Evolutionary conservation across 2,329 filamentous ascomycete species (phyloP), one percentile per base, ranked within the genome.

Genomic region (Neofusicoccum umdonicola): DNA sequence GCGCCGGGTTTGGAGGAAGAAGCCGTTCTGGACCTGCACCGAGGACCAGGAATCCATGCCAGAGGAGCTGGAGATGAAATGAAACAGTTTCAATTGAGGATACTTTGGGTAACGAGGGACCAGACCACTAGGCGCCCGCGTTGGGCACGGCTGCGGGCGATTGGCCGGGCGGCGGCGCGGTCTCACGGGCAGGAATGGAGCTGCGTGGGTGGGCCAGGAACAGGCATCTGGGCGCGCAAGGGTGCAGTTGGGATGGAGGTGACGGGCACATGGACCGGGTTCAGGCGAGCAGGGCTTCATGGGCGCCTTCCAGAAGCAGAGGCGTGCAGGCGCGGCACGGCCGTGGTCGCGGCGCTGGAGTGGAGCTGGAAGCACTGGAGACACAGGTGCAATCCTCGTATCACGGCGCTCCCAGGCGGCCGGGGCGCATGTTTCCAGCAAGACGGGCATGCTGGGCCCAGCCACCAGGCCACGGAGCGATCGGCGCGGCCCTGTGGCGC

Each of bases 71-170:
- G 39, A 58, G 51, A 52, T 39, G 45, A 13, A 61, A 65, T 65
- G 63, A 65, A 60, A 65, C 63, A 60, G 63, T 60, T 65, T 65
- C 63, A 65, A 65, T 65, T 65, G 63, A 65, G 52, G 62, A 64
- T 64, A 63, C 48, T 63, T 39, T 52, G 51, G 22, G 61, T 56
- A 63, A 63, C 61, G 61, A 35, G 48, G 34, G 61, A 56, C 61
- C 48, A 54, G 48, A 63, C 48, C 39, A 63, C 61, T 44, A 52
- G 39, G 27, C 47, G 48, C 22, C 48, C 48, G 48, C 13, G 35
- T 62, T 62, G 37, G 60, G 60, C 45, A 44, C n/a, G 48, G n/a
- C n/a, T 45, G 48, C 41, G 48, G 31, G 45, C 37, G 51, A 54
- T 56, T 63, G 61, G 61, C 48, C 50, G 31, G 50, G 13, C 34